phyloP scores from a whole-genome alignment of 768 basidiomycete species.

The Ramaria sp. region DNA sequence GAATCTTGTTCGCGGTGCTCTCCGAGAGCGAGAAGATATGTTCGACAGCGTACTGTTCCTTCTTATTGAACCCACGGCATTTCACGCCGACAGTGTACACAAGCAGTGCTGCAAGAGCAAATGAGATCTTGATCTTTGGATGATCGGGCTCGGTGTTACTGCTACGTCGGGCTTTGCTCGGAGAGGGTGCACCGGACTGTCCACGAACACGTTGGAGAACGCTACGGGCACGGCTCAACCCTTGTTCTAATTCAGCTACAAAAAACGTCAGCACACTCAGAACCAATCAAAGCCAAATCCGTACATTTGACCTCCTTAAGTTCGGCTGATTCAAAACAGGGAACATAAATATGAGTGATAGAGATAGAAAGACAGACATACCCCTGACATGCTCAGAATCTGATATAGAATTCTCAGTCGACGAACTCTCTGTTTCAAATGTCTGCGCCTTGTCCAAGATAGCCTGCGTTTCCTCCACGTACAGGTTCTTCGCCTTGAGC shows the following conservation, averaged over 20 bases:
- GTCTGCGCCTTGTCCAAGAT: slow-evolving; percentile 22
- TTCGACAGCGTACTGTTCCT: slow-evolving; percentile 73
- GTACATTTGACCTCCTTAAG: slow-evolving; percentile 3
- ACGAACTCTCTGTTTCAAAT: slow-evolving; percentile 32
- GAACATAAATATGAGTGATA: neutral
- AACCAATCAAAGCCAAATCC: neutral
- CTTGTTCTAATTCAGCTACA: slow-evolving; percentile 6
- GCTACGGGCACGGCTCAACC: slow-evolving; percentile 5
- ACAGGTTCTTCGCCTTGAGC: slow-evolving; percentile 84
- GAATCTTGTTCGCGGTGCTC: slow-evolving; percentile 60
- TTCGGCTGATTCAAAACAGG: neutral
- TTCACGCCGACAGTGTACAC: slow-evolving; percentile 96
- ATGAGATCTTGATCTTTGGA: slow-evolving; percentile 52
- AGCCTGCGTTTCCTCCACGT: slow-evolving; percentile 32
- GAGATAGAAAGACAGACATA: neutral
- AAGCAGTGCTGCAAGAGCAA: slow-evolving; percentile 59
- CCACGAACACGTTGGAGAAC: slow-evolving; percentile 10
- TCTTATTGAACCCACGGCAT: slow-evolving; percentile 82
- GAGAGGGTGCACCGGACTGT: neutral
- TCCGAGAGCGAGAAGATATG: slow-evolving; percentile 94
- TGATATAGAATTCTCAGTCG: slow-evolving; percentile 26
- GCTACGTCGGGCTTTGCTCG: neutral
- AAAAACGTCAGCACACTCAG: neutral
- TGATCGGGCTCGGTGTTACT: neutral
- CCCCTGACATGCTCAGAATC: slow-evolving; percentile 24